Evolutionary conservation across 2,329 filamentous ascomycete genomes (phyloP), one percentile per base, ranked within the genome.

Genomic region (Ophiostoma sp.): DNA sequence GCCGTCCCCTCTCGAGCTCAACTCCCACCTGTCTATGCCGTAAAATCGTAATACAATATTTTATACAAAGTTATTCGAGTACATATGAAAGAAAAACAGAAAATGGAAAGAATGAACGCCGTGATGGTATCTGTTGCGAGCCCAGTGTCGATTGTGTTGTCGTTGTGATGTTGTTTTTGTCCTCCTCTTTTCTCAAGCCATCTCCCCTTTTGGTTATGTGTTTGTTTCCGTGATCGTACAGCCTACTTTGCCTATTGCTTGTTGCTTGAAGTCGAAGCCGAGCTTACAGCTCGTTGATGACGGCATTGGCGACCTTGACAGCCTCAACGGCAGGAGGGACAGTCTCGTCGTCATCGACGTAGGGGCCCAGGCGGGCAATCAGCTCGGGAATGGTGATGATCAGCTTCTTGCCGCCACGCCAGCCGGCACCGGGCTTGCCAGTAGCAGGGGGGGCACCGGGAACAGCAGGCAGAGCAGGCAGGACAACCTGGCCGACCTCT

Each of bases 381-480:
- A 72, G n/a, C 31, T 73, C 72, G 20, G 67, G 67, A 7, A 72
- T 54, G 20, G 72, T 72, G 33, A 31, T 67, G 36, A 15, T 23
- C 23, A 31, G n/a, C 65, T 67, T 67, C 39, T 67, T 67, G 11
- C 27, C 23, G 36, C 36, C 39, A 6, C 65, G 39, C 65, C 65
- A 67, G 65, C 65, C 65, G 11, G 66, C 31, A 62, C 60, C 68
- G 44, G 69, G 68, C 62, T 33, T 23, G 31, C 71, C 67, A 11
- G 48, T 7, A 27, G 62, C 31, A 39, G 62, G 70, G 1, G 60
- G 17, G 7, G 64, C 6, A 10, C 36, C 54, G 79, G 86, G 69
- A 2, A 65, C 88, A 1, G 93, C 92, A 60, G 86, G 69, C 4
- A 65, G 88, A 1, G 93, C 92, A 60, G 94, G 94, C 73, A 97